Percentiles rank a stretch among this genome's conserved stretches.
phyloP scores from a whole-genome alignment of 768 basidiomycete genomes.

The Hortiboletus flavorubellus region DNA sequence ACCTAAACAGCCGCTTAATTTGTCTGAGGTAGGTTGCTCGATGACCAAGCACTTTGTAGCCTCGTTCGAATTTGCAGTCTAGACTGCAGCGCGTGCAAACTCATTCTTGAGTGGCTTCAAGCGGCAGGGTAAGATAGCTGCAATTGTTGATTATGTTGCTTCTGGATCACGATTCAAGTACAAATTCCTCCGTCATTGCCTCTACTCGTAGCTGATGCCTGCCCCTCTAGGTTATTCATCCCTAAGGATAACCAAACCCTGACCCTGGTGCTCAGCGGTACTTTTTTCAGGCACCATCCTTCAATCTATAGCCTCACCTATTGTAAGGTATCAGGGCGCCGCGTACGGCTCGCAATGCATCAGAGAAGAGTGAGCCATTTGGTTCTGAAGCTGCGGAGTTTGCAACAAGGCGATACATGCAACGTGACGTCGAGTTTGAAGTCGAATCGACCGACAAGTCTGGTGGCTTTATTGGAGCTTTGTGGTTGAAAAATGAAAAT shows the following conservation, averaged over 20 bases:
- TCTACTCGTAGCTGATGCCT: not conserved
- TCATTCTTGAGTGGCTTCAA: constrained; percentile 93
- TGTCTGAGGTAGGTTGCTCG: constrained; percentile 69
- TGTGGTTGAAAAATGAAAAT: constrained; percentile 85
- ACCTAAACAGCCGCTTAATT: constrained; percentile 80
- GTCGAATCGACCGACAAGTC: constrained; percentile 90
- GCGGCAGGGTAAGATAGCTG: constrained; percentile 77
- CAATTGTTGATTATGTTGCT: constrained; percentile 90
- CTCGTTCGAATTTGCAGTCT: constrained; percentile 2
- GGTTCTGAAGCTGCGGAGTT: constrained; percentile 83
- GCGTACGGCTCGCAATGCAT: constrained; percentile 71
- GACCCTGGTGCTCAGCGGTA: constrained; percentile 88
- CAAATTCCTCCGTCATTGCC: constrained; percentile 13
- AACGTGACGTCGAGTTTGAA: constrained; percentile 92
- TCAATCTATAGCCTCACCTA: constrained; percentile 2
- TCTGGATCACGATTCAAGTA: constrained; percentile 96
- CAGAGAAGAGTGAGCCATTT: constrained; percentile 88
- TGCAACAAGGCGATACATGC: constrained; percentile 78
- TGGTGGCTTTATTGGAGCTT: constrained; percentile 90
- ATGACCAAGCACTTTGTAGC: not conserved
- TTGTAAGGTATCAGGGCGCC: constrained; percentile 84
- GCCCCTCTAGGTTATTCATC: constrained; percentile 58
- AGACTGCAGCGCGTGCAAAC: constrained; percentile 71
- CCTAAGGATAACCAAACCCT: constrained; percentile 92
- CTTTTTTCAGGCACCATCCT: not conserved